phyloP scores from a whole-genome alignment of 495 filamentous ascomycete species.

The Glutinoglossum americanum region DNA sequence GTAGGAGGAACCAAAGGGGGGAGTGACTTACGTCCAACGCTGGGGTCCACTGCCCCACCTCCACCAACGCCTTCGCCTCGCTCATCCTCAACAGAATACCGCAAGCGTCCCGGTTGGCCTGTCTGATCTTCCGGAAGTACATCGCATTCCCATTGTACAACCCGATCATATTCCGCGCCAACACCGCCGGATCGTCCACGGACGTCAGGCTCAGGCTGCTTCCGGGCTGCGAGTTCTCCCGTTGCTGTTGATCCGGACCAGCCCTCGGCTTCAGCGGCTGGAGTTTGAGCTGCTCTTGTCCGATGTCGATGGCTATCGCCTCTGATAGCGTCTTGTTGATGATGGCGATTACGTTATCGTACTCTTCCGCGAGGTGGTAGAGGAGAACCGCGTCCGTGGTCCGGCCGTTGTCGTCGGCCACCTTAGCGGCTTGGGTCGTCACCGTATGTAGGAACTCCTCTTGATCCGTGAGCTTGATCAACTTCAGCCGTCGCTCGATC shows the following conservation, averaged over 20 bases:
- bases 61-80: slow-evolving; percentile 49
- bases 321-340: slow-evolving; percentile 82
- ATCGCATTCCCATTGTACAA: slow-evolving; percentile 60
- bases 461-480: slow-evolving; percentile 62
- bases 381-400: slow-evolving; percentile 82
- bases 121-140: slow-evolving; percentile 45
- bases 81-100: slow-evolving; percentile 55
- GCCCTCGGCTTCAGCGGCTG: slow-evolving; percentile 52
- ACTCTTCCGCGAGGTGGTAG: slow-evolving; percentile 86
- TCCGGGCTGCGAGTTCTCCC: slow-evolving; percentile 15
- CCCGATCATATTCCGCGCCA: slow-evolving; percentile 57
- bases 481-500: slow-evolving; percentile 68
- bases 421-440: slow-evolving; percentile 69
- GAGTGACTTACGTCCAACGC: slow-evolving; percentile 55
- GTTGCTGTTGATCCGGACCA: slow-evolving; percentile 8
- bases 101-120: slow-evolving; percentile 45
- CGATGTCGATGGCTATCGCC: slow-evolving; percentile 60
- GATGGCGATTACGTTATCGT: slow-evolving; percentile 72
- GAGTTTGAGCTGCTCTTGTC: slow-evolving; percentile 48
- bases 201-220: slow-evolving; percentile 62
- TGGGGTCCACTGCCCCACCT: slow-evolving; percentile 46
- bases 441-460: slow-evolving; percentile 69
- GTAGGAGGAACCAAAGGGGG: neutral
- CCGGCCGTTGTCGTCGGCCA: slow-evolving; percentile 83
- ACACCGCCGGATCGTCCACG: slow-evolving; percentile 61